Percentiles rank a stretch among this genome's conserved stretches.
Conservation (phyloP, 768 basidiomycete genomes). For the Rhizopogon rudus region DNA sequence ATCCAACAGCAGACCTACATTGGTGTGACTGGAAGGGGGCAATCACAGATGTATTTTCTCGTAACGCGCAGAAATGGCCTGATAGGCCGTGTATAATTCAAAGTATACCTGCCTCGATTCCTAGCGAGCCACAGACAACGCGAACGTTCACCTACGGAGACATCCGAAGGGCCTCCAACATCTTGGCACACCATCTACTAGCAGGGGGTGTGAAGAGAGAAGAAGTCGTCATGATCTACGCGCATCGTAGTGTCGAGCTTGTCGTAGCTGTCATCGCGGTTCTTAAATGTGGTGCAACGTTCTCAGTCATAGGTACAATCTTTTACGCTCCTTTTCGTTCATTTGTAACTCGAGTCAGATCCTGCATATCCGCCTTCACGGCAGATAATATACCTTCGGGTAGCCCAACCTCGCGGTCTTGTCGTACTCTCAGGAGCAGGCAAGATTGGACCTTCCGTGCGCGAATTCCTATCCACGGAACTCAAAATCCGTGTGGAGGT, state of each 20-base stretch:
- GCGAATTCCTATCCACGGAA: slow-evolving; percentile 73
- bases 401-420: slow-evolving; percentile 88
- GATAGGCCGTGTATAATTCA: slow-evolving; percentile 90
- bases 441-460: slow-evolving; percentile 69
- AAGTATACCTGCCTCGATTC: slow-evolving; percentile 40
- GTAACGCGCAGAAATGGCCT: slow-evolving; percentile 76
- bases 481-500: slow-evolving; percentile 88
- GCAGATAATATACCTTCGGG: slow-evolving; percentile 89
- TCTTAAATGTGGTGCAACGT: slow-evolving; percentile 92
- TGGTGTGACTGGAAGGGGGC: slow-evolving; percentile 99
- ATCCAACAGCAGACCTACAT: slow-evolving; percentile 82
- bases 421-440: slow-evolving; percentile 91
- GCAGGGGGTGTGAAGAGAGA: slow-evolving; percentile 83
- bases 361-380: slow-evolving; percentile 94
- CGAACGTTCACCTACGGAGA: slow-evolving; percentile 70
- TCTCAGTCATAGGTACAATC: slow-evolving; percentile 88
- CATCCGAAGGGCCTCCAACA: slow-evolving; percentile 82
- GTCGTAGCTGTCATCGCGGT: slow-evolving; percentile 97
- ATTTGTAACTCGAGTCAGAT: slow-evolving; percentile 44
- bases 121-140: slow-evolving; percentile 43
- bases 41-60: slow-evolving; percentile 91
- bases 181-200: slow-evolving; percentile 86
- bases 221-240: slow-evolving; percentile 98
- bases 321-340: background rate
- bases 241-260: slow-evolving; percentile 92